Evolutionary conservation across 2,329 filamentous ascomycete genomes (phyloP), one percentile per base, ranked within the genome.

Genomic region (Rhynchosporium graminicola): DNA sequence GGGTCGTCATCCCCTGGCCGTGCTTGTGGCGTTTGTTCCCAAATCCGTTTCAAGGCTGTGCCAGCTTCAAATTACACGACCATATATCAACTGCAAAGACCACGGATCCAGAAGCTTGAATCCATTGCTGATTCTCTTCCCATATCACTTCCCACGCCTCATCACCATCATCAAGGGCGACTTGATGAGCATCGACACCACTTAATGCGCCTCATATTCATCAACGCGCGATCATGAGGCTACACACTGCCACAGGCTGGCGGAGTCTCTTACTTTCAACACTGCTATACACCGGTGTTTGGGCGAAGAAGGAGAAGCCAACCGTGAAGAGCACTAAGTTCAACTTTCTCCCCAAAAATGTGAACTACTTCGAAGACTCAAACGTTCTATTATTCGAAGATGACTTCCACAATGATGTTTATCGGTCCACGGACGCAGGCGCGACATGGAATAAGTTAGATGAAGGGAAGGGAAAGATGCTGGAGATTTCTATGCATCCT

Each of bases 311-410:
- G 63, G 72, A 74, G 59, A 64, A 81, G 55, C 93, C 93, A 29
- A 81, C 81, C 61, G 82, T 97, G 71, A 80, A 82, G 65, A 78
- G 81, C 63, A 89, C 80, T 59, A 77, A 82, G 52, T 90, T 97
- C 77, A 80, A 89, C 50, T 80, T 87, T 70, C 77, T 81, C 59
- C 90, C 92, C 0, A 74, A 78, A 59, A 87, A 87, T 74, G 79
- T 97, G 68, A 89, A 90, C 77, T 99, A 97, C 78, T 98, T 99
- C 74, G 88, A 95, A 72, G 91, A 94, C 75, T 93, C 91, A 68
- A 88, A 97, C 74, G 85, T 89, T 57, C 81, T 96, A 63, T 77
- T 98, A 51, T 87, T 92, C 73, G 87, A 89, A 70, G 90, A 96
- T 74, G 73, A 79, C 56, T 76, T 81, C 13, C 82, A 83, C 46